Conservation (phyloP, 2,329 filamentous ascomycete species). For the Colletotrichum coccodes region DNA sequence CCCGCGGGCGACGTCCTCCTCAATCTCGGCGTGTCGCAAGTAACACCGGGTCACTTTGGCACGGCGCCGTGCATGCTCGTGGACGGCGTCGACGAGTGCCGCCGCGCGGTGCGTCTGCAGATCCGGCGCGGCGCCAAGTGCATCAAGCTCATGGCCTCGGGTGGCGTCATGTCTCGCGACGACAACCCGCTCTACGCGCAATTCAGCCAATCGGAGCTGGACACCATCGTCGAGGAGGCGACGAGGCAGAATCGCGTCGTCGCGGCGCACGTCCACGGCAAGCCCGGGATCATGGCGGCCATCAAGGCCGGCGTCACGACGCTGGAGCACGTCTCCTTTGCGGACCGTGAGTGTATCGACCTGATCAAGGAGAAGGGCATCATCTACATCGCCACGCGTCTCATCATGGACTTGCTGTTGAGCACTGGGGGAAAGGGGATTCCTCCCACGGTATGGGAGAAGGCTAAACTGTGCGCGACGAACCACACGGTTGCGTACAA, state of each 20-base stretch:
- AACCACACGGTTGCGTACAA: constrained; percentile 48
- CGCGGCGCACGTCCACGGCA: constrained; percentile 57
- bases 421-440: constrained; percentile 46
- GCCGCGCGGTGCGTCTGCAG: constrained; percentile 51
- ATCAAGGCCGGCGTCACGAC: constrained; percentile 54
- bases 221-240: constrained; percentile 55
- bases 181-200: constrained; percentile 54
- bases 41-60: constrained; percentile 44
- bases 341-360: constrained; percentile 51
- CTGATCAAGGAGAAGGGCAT: constrained; percentile 49
- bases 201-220: constrained; percentile 55
- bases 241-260: constrained; percentile 49
- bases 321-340: constrained; percentile 58
- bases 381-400: constrained; percentile 51
- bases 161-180: constrained; percentile 51
- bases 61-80: constrained; percentile 45
- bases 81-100: constrained; percentile 58
- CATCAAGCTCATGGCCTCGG: constrained; percentile 58
- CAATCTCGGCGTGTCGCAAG: constrained; percentile 44
- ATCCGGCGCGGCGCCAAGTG: constrained; percentile 57
- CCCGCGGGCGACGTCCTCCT: constrained; percentile 48
- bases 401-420: constrained; percentile 45
- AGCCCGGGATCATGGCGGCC: constrained; percentile 56
- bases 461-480: constrained; percentile 43
- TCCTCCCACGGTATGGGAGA: constrained; percentile 45